Percentiles rank a stretch among this genome's conserved stretches.
Evolutionary conservation across 768 basidiomycete species (phyloP).

Genomic region (Tricholoma flavovirens): DNA sequence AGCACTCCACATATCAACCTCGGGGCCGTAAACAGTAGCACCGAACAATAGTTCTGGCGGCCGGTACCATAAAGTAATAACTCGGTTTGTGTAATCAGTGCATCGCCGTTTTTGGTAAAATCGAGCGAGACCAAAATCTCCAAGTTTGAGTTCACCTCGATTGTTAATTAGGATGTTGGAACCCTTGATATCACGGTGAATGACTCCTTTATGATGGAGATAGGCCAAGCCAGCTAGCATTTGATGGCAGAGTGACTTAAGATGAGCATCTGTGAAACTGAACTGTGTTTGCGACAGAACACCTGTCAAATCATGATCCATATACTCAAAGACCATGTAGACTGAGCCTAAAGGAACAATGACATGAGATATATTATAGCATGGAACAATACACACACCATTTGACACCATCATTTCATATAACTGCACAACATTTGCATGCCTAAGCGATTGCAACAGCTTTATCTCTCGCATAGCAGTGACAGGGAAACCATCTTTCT

Average conservation of each 20-base stretch:
- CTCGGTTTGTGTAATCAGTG: constrained; percentile 97
- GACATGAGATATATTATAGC: background rate
- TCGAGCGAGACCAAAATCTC: constrained; percentile 94
- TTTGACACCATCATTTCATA: constrained; percentile 99
- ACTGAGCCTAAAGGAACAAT: constrained; percentile 62
- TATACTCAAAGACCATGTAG: constrained; percentile 99
- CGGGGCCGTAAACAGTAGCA: constrained; percentile 92
- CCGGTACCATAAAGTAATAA: constrained; percentile 98
- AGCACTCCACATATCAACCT: constrained; percentile 99
- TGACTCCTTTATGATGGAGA: constrained; percentile 91
- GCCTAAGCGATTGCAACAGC: constrained; percentile 83
- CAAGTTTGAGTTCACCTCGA: constrained; percentile 89
- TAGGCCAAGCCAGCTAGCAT: constrained; percentile 95
- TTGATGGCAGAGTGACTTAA: constrained; percentile 94
- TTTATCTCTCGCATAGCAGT: constrained; percentile 99
- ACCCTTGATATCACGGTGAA: constrained; percentile 98
- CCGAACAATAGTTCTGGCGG: constrained; percentile 94
- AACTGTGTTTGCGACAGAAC: constrained; percentile 89
- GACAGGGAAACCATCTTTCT: constrained; percentile 96
- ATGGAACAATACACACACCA: constrained; percentile 44
- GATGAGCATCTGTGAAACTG: constrained; percentile 75
- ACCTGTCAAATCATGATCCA: constrained; percentile 98
- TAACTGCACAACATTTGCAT: constrained; percentile 83
- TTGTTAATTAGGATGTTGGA: constrained; percentile 95
- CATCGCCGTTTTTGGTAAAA: constrained; percentile 89